phyloP scores from a whole-genome alignment of 495 filamentous ascomycete genomes.

The Astrocystis sublimbata region DNA sequence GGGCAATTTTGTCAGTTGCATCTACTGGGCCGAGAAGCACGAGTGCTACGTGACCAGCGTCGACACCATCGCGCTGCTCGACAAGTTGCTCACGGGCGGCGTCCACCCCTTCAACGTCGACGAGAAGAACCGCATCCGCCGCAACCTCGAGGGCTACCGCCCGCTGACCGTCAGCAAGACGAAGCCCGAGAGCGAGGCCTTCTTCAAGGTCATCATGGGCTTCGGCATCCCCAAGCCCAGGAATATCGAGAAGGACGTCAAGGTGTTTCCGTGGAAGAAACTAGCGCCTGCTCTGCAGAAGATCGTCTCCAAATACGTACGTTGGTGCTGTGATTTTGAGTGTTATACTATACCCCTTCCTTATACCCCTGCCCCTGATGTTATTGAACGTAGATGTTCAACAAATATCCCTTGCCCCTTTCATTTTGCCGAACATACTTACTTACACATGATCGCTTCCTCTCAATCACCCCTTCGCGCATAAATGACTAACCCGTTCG shows the following conservation, averaged over 20 bases:
- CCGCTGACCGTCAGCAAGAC: conserved; percentile 90
- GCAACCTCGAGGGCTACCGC: conserved; percentile 90
- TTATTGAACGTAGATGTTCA: neutral
- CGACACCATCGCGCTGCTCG: conserved; percentile 90
- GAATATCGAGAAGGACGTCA: conserved; percentile 98
- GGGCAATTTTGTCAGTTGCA: conserved; percentile 86
- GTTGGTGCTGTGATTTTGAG: conserved; percentile 10
- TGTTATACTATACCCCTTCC: neutral
- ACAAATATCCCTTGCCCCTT: no score
- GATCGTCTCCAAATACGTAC: conserved; percentile 91
- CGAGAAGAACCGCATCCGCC: conserved; percentile 95
- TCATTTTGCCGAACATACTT: no score
- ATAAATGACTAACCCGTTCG: no score
- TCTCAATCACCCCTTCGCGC: no score
- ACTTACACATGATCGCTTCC: no score
- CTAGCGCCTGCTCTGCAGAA: conserved; percentile 83
- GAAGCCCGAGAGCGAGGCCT: conserved; percentile 87
- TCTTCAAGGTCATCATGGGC: conserved; percentile 99
- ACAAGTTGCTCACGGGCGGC: conserved; percentile 72
- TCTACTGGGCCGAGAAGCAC: conserved; percentile 86
- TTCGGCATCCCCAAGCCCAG: conserved; percentile 92
- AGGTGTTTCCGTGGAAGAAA: conserved; percentile 94
- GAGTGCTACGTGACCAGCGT: conserved; percentile 94
- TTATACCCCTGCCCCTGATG: neutral
- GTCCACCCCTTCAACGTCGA: conserved; percentile 87